phyloP scores from a whole-genome alignment of 352 stramenopile species.

The Globisporangium cystogenes region DNA sequence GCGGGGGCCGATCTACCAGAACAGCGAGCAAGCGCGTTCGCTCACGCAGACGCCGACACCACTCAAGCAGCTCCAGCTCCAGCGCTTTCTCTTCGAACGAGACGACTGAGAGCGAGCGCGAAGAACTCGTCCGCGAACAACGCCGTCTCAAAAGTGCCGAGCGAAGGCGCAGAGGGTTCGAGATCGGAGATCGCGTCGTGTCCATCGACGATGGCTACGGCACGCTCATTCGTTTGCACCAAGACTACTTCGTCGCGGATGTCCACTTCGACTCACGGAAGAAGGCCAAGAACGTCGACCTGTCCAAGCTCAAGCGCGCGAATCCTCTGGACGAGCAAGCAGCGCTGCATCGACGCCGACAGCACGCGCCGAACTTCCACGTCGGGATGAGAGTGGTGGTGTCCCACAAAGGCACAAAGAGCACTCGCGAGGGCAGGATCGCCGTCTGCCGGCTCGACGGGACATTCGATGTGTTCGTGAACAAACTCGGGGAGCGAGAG shows the following conservation, averaged over 20 bases:
- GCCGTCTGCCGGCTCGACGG: conserved; percentile 42
- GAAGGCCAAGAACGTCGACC: conserved; percentile 50
- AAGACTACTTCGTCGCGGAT: conserved; percentile 63
- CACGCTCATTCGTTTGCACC: conserved; percentile 57
- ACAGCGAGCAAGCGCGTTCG: background rate
- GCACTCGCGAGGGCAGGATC: conserved; percentile 42
- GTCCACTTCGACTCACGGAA: conserved; percentile 62
- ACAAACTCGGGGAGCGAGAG: conserved; percentile 40
- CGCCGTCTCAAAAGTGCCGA: background rate
- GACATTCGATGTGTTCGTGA: conserved; percentile 55
- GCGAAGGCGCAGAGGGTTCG: conserved; percentile 20
- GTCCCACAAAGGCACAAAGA: conserved; percentile 44
- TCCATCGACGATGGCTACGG: conserved; percentile 27
- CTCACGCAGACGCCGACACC: background rate
- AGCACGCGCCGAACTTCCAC: background rate
- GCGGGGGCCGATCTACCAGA: background rate
- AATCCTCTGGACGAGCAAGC: conserved; percentile 4
- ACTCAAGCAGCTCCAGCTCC: background rate
- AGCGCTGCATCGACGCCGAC: background rate
- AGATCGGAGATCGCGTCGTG: conserved; percentile 46
- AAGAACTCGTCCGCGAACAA: background rate
- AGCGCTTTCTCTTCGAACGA: conserved; percentile 5
- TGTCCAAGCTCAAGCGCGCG: conserved; percentile 30
- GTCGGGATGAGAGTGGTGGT: conserved; percentile 33
- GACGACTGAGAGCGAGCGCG: conserved; percentile 6